phyloP scores from a whole-genome alignment of 2,329 filamentous ascomycete species.

The Bisporella sp. region DNA sequence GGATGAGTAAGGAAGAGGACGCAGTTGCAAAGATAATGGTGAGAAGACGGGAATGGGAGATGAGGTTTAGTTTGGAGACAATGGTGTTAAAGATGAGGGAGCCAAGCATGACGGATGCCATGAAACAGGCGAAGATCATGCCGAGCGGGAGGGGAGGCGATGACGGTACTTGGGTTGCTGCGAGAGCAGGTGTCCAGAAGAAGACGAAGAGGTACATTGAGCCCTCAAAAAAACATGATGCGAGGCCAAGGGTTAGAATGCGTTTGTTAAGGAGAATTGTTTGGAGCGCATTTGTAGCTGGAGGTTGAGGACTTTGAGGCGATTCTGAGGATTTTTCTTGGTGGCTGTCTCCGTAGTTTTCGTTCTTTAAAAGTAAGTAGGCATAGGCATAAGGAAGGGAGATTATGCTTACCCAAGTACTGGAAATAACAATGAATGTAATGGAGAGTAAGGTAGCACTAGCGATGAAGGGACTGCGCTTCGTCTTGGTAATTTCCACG shows the following conservation, averaged over 20 bases:
- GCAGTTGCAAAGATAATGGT: conserved; percentile 34
- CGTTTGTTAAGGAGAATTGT: too few relatives aligned
- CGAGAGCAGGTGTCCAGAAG: conserved; percentile 53
- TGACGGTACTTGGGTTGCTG: conserved; percentile 29
- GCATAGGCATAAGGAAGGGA: too few relatives aligned
- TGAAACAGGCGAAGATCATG: conserved; percentile 49
- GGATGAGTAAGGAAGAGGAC: conserved; percentile 32
- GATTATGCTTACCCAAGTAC: too few relatives aligned
- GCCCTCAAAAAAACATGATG: conserved; percentile 52
- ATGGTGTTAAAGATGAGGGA: conserved; percentile 43
- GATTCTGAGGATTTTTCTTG: too few relatives aligned
- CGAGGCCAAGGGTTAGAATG: conserved; percentile 33
- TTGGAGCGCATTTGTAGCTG: too few relatives aligned
- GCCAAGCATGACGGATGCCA: conserved; percentile 53
- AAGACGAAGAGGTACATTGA: conserved; percentile 58
- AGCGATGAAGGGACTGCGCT: too few relatives aligned
- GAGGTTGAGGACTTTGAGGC: too few relatives aligned
- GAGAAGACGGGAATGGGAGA: conserved; percentile 27
- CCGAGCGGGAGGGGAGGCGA: conserved; percentile 40
- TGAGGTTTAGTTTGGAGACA: conserved; percentile 18
- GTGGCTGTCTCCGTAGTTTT: too few relatives aligned
- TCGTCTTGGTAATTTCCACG: too few relatives aligned
- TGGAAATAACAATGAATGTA: too few relatives aligned
- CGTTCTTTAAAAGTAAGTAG: too few relatives aligned
- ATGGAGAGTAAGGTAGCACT: too few relatives aligned